Evolutionary conservation across 2,329 filamentous ascomycete species (phyloP).

Genomic region (Lecanoromycetidae sp.): DNA sequence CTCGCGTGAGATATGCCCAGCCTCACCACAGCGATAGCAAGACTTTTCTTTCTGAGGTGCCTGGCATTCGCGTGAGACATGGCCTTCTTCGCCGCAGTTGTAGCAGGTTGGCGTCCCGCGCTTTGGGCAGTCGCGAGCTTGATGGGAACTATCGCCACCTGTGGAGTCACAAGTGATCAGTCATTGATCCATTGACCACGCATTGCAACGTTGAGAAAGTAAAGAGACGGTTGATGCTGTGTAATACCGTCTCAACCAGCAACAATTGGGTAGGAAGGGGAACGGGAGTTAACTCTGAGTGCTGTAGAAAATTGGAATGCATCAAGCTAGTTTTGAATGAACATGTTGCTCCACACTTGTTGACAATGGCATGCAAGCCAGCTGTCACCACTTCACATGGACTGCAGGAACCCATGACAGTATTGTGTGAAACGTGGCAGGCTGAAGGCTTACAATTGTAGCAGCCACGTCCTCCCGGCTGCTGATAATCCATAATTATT

Average conservation of each 20-base stretch:
- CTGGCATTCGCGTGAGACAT: constrained; percentile 85
- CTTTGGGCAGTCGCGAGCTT: constrained; percentile 78
- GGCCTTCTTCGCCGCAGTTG: constrained; percentile 64
- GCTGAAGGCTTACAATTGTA: constrained; percentile 43
- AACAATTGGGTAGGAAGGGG: no score
- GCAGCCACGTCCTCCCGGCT: constrained; percentile 40
- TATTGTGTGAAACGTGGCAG: not conserved
- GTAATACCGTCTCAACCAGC: no score
- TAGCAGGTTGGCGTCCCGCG: constrained; percentile 69
- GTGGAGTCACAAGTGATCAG: not conserved
- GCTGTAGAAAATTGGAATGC: no score
- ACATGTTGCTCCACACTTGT: no score
- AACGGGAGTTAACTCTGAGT: no score
- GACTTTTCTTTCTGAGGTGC: constrained; percentile 75
- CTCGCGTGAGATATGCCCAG: constrained; percentile 86
- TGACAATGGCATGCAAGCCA: no score
- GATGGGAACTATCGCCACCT: constrained; percentile 64
- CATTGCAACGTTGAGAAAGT: no score
- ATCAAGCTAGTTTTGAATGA: no score
- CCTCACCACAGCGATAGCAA: constrained; percentile 42
- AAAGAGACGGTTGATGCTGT: no score
- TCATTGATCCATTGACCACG: not conserved
- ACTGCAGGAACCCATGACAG: not conserved
- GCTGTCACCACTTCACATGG: not conserved
- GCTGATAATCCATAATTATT: constrained; percentile 37